A percentile compares a stretch with the other conserved stretches of the same genome.
These are phyloP conservation scores for Acacia pycnantha DNA, from an alignment of 331 rosid genomes.

Conservation along the genomic window DNA sequence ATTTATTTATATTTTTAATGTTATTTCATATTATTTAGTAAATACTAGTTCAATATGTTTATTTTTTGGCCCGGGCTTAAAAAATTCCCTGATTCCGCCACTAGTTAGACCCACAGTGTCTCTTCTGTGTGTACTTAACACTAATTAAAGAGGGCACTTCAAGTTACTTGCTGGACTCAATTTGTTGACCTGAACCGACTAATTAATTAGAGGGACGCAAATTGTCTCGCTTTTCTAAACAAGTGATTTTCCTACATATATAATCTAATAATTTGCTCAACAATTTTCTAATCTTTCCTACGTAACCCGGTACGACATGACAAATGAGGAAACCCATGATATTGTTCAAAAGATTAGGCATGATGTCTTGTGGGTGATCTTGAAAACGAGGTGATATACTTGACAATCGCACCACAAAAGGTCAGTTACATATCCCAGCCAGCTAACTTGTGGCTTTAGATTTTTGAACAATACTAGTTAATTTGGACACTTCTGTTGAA, in stretches of 20 bases:
- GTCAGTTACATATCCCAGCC: neutral
- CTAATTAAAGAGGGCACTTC: slow-evolving; percentile 8
- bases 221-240: neutral
- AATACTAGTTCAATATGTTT: too few species aligned
- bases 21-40: too few species aligned
- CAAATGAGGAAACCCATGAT: neutral
- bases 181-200: neutral
- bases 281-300: neutral
- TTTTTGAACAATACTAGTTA: neutral
- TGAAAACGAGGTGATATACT: slow-evolving; percentile 21
- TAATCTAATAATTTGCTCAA: neutral
- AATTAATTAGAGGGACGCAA: neutral
- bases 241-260: neutral
- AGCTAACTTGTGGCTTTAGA: neutral
- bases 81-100: too few species aligned
- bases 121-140: neutral
- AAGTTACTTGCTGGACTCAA: slow-evolving; percentile 7
- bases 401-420: neutral
- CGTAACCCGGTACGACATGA: neutral
- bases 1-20: too few species aligned
- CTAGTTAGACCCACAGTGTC: neutral
- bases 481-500: slow-evolving; percentile 6
- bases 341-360: slow-evolving; percentile 27
- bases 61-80: too few species aligned
- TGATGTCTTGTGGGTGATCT: slow-evolving; percentile 19